Base-by-base conservation (phyloP, 495 filamentous ascomycete species). In the Stereocaulon alpinum region DNA sequence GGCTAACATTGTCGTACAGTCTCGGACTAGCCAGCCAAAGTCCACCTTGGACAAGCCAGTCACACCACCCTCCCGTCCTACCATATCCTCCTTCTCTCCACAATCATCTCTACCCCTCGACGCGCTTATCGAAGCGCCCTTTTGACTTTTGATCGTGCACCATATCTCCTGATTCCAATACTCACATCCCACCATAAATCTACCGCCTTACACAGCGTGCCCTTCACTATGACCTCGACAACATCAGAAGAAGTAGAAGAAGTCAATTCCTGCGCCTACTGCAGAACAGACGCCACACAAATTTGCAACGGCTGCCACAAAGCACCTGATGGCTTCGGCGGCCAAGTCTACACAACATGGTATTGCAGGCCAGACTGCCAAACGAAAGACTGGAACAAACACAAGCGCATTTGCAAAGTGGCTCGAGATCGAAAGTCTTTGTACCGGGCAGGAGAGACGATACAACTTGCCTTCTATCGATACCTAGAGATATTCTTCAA, bases 351-450 rank as follows among this genome's bases (percentile, higher is more conserved):
- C 10, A 34, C 53, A 24, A 49, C 45, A 10, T 61, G 22, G 44
- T 63, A 55, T 41, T 63, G 61, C 42, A 22, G 49, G 9, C 3
- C 6, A 18, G 18, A 63, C 4, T 60, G 61, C 30, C 51, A 59
- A 18, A 22, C 37, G 40, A 11, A 43, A 10, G 41, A 55, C 18
- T 55, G 42, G 50, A 37, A 2, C 0, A 4, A 9, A 0, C 61
- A 63, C 50, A 59, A 52, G 34, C 0, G 0, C 12, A 20, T 4
- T 29, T 63, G 50, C 17, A 56, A 37, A 24, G 57, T 50, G 4
- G 40, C 42, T 11, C 22, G 40, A 6, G n/a, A 2, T 9, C 34
- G 61, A 3, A 63, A 37, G 51, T 40, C 29, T 5, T 15, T 63
- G 7, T 60, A 63, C 34, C 50, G 56, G 0, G 61, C 37, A 2